Evolutionary conservation across 208 protist species (phyloP), one percentile per base, ranked within the genome.

Genomic region (Crithidia fasciculata): DNA sequence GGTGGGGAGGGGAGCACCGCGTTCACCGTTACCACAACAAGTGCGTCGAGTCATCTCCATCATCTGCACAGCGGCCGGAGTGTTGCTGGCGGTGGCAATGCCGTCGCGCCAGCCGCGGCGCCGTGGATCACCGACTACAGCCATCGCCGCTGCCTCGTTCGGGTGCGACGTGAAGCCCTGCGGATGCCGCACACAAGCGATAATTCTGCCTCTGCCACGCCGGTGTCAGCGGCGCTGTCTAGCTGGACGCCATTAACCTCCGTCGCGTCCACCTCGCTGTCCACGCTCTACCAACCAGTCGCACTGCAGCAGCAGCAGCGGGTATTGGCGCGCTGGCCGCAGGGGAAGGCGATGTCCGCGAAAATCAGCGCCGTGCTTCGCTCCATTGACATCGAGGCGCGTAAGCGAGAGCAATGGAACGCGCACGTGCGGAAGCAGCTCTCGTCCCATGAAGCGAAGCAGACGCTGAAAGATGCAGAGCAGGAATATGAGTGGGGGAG

Each of bases 251-350:
- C 69, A n/a, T 18, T 45, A 8, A 16, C 45, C 16, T 61, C 58
- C 56, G 67, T 56, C 53, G 45, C 57, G 5, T 54, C 57, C 12
- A 19, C 10, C 2, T 56, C 45, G 6, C 58, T 63, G 10, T 53
- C 50, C 47, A 19, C 10, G 8, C 9, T 18, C 4, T 2, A 61
- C 50, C 55, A 45, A 8, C 2, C 47, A n/a, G 5, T 60, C 6
- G 5, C 52, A 36, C 40, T 37, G 5, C 15, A 41, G 40, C 66
- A 69, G 36, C 39, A 69, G 43, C 83, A 89, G 58, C 80, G 80
- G 2, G 84, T 92, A 13, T 58, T 90, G 37, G 87, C 84, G 5
- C 75, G 80, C 47, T 92, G 84, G 84, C 84, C 87, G 13, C 71
- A 80, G 15, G 81, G 71, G 10, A 78, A 68, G 71, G 5, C 40